Conservation (phyloP, 208 protist species). For the Wallacemonas sp. region DNA sequence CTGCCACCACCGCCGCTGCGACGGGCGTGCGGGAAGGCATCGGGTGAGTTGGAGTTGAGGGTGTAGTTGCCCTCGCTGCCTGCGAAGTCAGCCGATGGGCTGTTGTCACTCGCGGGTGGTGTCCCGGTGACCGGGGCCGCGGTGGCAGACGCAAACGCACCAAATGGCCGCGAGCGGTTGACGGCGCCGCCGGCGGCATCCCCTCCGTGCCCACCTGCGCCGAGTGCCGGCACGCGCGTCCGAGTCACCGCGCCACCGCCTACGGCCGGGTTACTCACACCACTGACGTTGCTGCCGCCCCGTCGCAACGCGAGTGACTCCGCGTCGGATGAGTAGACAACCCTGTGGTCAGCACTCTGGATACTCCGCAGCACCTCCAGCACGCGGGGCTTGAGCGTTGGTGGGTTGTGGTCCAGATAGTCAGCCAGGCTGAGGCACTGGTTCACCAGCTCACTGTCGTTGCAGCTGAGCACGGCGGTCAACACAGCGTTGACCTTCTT, state of each 20-base stretch:
- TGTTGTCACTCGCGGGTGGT: neutral
- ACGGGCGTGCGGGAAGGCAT: conserved; percentile 8
- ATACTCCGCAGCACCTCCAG: conserved; percentile 61
- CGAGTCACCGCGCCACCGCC: conserved; percentile 3
- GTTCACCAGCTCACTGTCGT: conserved; percentile 79
- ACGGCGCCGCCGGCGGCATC: neutral
- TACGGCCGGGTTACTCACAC: conserved; percentile 1
- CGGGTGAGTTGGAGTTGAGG: conserved; percentile 5
- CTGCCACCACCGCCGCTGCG: neutral
- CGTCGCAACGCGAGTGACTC: conserved; percentile 26
- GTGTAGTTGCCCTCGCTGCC: conserved; percentile 13
- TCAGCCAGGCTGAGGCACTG: conserved; percentile 85
- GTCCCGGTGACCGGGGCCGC: neutral
- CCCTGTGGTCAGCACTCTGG: conserved; percentile 42
- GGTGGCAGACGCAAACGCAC: neutral
- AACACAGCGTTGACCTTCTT: conserved; percentile 86
- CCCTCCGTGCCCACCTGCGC: conserved; percentile 2
- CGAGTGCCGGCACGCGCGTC: neutral
- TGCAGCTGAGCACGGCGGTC: conserved; percentile 71
- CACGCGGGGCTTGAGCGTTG: conserved; percentile 64
- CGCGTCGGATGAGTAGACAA: conserved; percentile 28
- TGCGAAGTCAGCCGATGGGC: neutral
- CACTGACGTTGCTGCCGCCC: conserved; percentile 28
- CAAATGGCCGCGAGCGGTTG: too few species aligned
- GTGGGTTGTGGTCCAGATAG: conserved; percentile 89